phyloP scores from a whole-genome alignment of 306 rosid species.

The Prunus mira region DNA sequence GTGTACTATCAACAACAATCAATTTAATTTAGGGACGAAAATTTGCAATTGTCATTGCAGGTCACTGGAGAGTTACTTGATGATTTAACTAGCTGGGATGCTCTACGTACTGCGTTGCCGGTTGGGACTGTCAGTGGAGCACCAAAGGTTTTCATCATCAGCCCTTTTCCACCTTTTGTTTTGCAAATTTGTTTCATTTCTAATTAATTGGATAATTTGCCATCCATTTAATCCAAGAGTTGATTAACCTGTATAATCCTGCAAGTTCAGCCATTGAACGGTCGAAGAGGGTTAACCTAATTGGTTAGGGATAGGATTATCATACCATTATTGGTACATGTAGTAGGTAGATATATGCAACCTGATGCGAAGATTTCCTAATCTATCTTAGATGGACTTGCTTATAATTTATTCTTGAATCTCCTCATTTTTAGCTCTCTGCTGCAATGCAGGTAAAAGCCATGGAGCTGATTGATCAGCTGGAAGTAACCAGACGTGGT shows the following conservation, averaged over 20 bases:
- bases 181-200: conserved; percentile 1
- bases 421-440: conserved; percentile 5
- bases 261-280: neutral
- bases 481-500: conserved; percentile 87
- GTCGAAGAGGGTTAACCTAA: neutral
- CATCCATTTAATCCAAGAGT: neutral
- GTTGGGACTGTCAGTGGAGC: conserved; percentile 99
- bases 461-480: conserved; percentile 93
- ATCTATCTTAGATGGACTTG: neutral
- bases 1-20: neutral
- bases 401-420: neutral
- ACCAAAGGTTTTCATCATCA: conserved; percentile 60
- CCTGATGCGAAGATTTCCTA: neutral
- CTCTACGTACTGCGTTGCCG: conserved; percentile 80
- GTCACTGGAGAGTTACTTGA: conserved; percentile 86
- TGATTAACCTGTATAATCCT: neutral
- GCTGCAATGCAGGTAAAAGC: conserved; percentile 79
- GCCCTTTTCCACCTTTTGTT: conserved; percentile 1
- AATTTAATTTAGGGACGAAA: conserved; percentile 6
- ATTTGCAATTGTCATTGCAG: conserved; percentile 41
- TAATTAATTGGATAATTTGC: neutral
- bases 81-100: conserved; percentile 87
- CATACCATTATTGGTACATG: neutral
- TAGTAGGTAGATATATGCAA: neutral
- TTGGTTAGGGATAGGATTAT: neutral